Percentiles rank a stretch among this genome's conserved stretches.
Evolutionary conservation across 495 filamentous ascomycete species (phyloP).

Genomic region (Xylaria longipes): DNA sequence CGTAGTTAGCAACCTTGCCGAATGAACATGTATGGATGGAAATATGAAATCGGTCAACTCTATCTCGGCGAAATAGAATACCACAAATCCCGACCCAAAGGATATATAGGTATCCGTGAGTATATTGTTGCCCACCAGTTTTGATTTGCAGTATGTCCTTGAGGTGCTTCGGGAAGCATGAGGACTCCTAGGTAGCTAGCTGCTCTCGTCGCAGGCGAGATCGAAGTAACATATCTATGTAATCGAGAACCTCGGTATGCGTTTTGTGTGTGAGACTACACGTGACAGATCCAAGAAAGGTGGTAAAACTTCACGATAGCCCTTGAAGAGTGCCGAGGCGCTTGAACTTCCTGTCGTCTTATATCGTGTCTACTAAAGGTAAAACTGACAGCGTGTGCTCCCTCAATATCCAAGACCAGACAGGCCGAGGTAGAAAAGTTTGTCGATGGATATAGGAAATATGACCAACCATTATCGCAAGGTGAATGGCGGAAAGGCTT

Average conservation of each 20-base stretch:
- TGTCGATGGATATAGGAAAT: neutral
- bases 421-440: neutral
- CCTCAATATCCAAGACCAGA: neutral
- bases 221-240: neutral
- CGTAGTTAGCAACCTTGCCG: constrained; percentile 10
- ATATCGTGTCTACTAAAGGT: neutral
- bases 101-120: neutral
- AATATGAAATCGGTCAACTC: neutral
- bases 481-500: neutral
- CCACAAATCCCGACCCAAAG: neutral
- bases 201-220: constrained; percentile 1
- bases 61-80: neutral
- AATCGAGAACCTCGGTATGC: neutral
- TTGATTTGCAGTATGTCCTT: neutral
- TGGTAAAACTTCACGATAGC: neutral
- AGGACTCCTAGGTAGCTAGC: neutral
- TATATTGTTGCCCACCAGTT: neutral
- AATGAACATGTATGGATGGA: neutral
- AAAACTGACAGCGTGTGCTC: neutral
- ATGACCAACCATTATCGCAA: neutral
- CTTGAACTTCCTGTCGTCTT: neutral
- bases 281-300: neutral
- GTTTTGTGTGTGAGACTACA: neutral
- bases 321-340: neutral
- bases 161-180: neutral